Base-by-base conservation (phyloP, 805 yeast species). In the Lipomyces starkeyi region DNA sequence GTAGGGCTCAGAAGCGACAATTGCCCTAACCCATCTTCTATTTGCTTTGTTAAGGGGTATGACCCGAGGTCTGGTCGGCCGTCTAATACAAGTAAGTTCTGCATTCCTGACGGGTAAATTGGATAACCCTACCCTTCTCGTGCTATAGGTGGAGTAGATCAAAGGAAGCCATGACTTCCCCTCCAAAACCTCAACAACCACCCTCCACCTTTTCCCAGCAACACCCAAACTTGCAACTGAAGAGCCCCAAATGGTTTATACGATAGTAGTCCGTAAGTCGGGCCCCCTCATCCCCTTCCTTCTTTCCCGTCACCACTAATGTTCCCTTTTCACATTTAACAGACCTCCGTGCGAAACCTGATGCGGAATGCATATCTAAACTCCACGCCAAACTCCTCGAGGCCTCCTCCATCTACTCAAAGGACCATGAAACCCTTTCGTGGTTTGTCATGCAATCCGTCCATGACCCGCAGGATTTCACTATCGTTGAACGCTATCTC, bases 331-430 rank as follows among this genome's bases (percentile, higher is more conserved):
- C n/a, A n/a, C n/a, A n/a, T 40, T 40, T 40, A 13, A 13, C n/a
- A 40, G 47, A 40, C 47, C 47, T 40, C 47, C 47, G 47, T 40
- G 47, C 47, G 47, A 40, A 40, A 11, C 47, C 47, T 17, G 47
- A 40, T 17, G n/a, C 47, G 47, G 47, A 40, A 40, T 40, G 47
- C 47, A 40, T 40, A 40, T 40, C 47, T 13, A 40, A 40, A 40
- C 47, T 40, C n/a, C 47, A 40, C 47, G 47, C 47, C 47, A 40
- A 40, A 40, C 47, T 40, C 47, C 47, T 40, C 47, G 47, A 40
- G 47, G 47, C 47, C 1, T 40, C 47, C n/a, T 13, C 47, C 47
- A 40, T 40, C 47, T 40, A 40, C 47, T 40, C 47, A 40, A 40
- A 40, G 47, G 47, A 40, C 47, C n/a, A 14, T 40, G 47, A 40